These are phyloP conservation scores for Flammula alnicola DNA, from an alignment of 1,284 basidiomycete species.

Conservation along the genomic window DNA sequence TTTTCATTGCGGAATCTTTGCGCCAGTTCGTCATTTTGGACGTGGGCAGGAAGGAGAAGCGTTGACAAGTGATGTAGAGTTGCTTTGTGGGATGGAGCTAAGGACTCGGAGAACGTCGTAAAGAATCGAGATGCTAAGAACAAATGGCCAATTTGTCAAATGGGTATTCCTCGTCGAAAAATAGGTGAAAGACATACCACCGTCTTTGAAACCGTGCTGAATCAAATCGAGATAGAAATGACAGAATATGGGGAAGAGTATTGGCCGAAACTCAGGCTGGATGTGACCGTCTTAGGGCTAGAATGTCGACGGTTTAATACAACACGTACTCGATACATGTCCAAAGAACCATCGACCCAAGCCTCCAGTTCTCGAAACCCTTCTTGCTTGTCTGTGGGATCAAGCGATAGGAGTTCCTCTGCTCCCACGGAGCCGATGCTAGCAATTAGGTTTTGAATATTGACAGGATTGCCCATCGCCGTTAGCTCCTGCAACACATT, in stretches of 20 bases:
- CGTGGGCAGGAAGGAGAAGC: conserved; percentile 83
- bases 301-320: background rate
- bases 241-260: conserved; percentile 95
- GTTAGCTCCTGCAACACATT: conserved; percentile 70
- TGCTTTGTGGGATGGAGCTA: conserved; percentile 72
- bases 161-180: too few species aligned
- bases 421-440: conserved; percentile 78
- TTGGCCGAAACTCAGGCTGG: conserved; percentile 91
- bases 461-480: conserved; percentile 65
- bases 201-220: conserved; percentile 87
- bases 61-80: conserved; percentile 85
- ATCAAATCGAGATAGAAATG: conserved; percentile 97
- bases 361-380: conserved; percentile 87
- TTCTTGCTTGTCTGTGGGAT: conserved; percentile 89
- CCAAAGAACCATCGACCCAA: conserved; percentile 92
- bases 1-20: conserved; percentile 90
- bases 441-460: conserved; percentile 74
- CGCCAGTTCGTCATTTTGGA: conserved; percentile 83
- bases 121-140: conserved; percentile 77
- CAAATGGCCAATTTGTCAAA: conserved; percentile 8
- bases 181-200: conserved; percentile 57
- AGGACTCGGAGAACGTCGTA: conserved; percentile 69
- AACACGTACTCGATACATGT: conserved; percentile 78
- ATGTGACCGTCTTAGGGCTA: conserved; percentile 7
- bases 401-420: conserved; percentile 81